Evolutionary conservation across 2,329 filamentous ascomycete genomes (phyloP).

Genomic region (Sordariomycetes sp.): DNA sequence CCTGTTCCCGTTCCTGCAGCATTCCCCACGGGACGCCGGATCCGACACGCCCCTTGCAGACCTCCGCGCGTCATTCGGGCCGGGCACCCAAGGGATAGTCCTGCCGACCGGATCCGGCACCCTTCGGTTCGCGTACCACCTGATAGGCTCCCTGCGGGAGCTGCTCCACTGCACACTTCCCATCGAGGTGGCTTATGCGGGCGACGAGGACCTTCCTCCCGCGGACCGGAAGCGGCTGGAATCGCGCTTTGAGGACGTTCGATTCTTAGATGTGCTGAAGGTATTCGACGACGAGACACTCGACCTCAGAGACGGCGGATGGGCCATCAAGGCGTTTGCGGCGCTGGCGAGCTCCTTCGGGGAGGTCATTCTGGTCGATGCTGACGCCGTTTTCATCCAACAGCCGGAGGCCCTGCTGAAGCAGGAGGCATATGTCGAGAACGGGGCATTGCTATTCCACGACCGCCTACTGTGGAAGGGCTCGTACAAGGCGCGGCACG

Average conservation of each 20-base stretch:
- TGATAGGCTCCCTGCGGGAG: slow-evolving; percentile 18
- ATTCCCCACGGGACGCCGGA: neutral
- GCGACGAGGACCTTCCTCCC: slow-evolving; percentile 17
- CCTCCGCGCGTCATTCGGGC: neutral
- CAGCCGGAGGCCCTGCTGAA: slow-evolving; percentile 19
- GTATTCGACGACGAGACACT: slow-evolving; percentile 21
- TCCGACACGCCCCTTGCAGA: neutral
- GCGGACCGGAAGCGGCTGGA: slow-evolving; percentile 14
- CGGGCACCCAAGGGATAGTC: slow-evolving; percentile 17
- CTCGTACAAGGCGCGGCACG: slow-evolving; percentile 19
- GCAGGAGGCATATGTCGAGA: slow-evolving; percentile 17
- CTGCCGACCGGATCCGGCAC: slow-evolving; percentile 16
- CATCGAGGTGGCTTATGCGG: slow-evolving; percentile 24
- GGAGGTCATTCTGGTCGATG: slow-evolving; percentile 25
- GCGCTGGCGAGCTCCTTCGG: slow-evolving; percentile 22
- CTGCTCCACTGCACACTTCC: slow-evolving; percentile 19
- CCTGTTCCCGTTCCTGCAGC: neutral
- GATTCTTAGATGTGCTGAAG: slow-evolving; percentile 20
- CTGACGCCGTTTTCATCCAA: slow-evolving; percentile 27
- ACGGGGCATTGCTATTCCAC: slow-evolving; percentile 26
- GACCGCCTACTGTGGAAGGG: slow-evolving; percentile 26
- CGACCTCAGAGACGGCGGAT: slow-evolving; percentile 18
- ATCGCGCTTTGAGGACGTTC: slow-evolving; percentile 9
- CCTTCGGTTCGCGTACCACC: slow-evolving; percentile 23
- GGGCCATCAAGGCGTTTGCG: slow-evolving; percentile 31